phyloP scores from a whole-genome alignment of 2,329 filamentous ascomycete genomes.

The Didymellaceae sp. region DNA sequence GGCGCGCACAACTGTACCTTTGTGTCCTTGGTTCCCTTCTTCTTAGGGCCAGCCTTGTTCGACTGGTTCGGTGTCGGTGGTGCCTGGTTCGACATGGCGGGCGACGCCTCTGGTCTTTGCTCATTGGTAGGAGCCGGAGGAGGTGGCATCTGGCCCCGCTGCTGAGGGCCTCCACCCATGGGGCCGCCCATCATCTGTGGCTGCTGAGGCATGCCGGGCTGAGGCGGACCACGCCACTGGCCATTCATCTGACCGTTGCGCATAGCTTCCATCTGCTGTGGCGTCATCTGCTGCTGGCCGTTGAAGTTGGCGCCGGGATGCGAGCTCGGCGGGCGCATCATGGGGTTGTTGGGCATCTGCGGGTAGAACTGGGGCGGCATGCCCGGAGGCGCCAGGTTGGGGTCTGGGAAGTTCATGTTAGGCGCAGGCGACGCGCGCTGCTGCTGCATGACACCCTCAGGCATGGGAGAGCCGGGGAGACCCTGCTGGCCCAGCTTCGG shows the following conservation, averaged over 20 bases:
- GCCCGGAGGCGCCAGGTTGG: slow-evolving; percentile 56
- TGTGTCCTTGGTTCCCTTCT: slow-evolving; percentile 73
- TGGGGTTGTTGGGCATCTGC: slow-evolving; percentile 44
- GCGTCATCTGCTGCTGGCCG: slow-evolving; percentile 67
- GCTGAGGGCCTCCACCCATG: slow-evolving; percentile 72
- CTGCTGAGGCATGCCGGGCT: slow-evolving; percentile 60
- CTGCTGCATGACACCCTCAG: slow-evolving; percentile 71
- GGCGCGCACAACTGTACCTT: slow-evolving; percentile 64
- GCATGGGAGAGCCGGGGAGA: slow-evolving; percentile 71
- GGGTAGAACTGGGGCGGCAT: slow-evolving; percentile 50
- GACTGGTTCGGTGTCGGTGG: slow-evolving; percentile 78
- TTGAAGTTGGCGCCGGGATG: slow-evolving; percentile 64
- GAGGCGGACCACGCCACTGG: slow-evolving; percentile 37
- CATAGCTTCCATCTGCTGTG: slow-evolving; percentile 59
- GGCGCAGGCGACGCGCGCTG: slow-evolving; percentile 66
- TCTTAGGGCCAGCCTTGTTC: slow-evolving; percentile 77
- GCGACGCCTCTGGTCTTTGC: slow-evolving; percentile 56
- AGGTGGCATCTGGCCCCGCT: slow-evolving; percentile 64
- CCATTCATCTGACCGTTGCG: slow-evolving; percentile 34
- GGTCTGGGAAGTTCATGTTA: slow-evolving; percentile 57
- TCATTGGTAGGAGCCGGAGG: slow-evolving; percentile 55
- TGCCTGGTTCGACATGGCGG: slow-evolving; percentile 57
- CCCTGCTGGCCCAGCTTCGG: slow-evolving; percentile 74
- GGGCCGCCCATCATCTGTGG: slow-evolving; percentile 59
- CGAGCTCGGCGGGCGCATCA: slow-evolving; percentile 63